Percentiles rank a stretch among this genome's conserved stretches.
Evolutionary conservation across 2,329 filamentous ascomycete species (phyloP).

Genomic region (Penicillium sp.): DNA sequence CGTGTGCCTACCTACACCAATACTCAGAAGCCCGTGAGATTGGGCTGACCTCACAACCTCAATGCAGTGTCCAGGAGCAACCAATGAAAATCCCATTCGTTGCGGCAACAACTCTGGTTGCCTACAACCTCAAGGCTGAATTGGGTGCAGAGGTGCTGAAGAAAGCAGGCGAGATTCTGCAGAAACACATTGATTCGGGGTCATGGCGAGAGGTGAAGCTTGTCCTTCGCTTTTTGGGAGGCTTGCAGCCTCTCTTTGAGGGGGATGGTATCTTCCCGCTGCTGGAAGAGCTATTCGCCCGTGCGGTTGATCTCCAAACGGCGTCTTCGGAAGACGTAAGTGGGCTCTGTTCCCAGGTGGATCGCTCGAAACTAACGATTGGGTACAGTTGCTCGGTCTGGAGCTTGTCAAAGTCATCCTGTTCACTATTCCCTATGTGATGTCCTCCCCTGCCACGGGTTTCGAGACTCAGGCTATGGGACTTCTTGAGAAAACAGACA

Average conservation of each 20-base stretch:
- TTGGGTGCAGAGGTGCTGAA: constrained; percentile 70
- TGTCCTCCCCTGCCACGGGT: constrained; percentile 69
- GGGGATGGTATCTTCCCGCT: constrained; percentile 83
- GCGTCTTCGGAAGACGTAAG: constrained; percentile 88
- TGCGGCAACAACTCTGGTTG: constrained; percentile 75
- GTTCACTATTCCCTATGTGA: constrained; percentile 86
- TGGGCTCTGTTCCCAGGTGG: constrained; percentile 16
- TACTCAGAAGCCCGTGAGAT: not conserved
- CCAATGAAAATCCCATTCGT: constrained; percentile 97
- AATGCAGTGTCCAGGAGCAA: constrained; percentile 70
- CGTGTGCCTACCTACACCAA: constrained; percentile 24
- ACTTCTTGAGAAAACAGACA: constrained; percentile 89
- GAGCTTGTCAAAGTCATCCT: constrained; percentile 97
- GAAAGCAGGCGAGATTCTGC: constrained; percentile 61
- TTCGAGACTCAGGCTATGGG: constrained; percentile 73
- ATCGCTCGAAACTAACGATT: constrained; percentile 13
- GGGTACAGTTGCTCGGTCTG: constrained; percentile 59
- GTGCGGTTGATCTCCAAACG: constrained; percentile 90
- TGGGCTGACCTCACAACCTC: not conserved
- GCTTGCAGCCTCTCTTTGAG: constrained; percentile 75
- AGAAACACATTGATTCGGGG: constrained; percentile 68
- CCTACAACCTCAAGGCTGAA: constrained; percentile 76
- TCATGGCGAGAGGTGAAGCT: constrained; percentile 92
- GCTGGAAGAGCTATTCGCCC: constrained; percentile 83
- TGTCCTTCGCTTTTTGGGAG: constrained; percentile 83